Evolutionary conservation across 78 protist species (phyloP).

Genomic region (Protostelium mycophagum): DNA sequence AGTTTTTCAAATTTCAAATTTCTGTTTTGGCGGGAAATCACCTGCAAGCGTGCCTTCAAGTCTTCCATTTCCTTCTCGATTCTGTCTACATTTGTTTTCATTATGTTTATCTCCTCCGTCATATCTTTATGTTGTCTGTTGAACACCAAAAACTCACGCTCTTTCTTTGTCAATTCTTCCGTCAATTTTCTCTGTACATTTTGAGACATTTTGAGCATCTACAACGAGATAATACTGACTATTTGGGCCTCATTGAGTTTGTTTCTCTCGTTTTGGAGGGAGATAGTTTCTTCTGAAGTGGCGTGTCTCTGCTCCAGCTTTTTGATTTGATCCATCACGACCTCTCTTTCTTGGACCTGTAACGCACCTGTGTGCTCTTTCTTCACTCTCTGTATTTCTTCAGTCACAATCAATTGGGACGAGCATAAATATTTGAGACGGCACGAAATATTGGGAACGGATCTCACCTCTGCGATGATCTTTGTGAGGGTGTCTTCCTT

Average conservation of each 20-base stretch:
- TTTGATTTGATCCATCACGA: constrained; percentile 18
- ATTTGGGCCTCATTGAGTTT: neutral
- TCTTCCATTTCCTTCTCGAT: neutral
- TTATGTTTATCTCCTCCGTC: neutral
- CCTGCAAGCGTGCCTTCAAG: neutral
- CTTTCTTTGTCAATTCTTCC: neutral
- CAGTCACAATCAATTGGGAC: no score
- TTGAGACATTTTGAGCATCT: neutral
- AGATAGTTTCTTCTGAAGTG: neutral
- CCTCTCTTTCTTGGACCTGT: constrained; percentile 35
- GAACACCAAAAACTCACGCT: neutral
- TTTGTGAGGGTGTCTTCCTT: constrained; percentile 55
- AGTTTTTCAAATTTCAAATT: no score
- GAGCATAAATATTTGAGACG: no score
- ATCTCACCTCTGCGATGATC: constrained; percentile 35
- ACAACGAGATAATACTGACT: neutral
- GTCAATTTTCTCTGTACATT: neutral
- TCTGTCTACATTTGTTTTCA: neutral
- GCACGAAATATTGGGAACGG: constrained; percentile 12
- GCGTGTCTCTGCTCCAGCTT: constrained; percentile 30
- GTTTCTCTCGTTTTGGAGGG: neutral
- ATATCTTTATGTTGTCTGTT: no score
- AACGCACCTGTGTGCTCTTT: constrained; percentile 20
- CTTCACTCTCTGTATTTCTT: constrained; percentile 27
- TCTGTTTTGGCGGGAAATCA: neutral